Percentiles rank a stretch among this genome's conserved stretches.
Evolutionary conservation across 1,139 yeast genomes (phyloP).

Genomic region (Geotrichum fermentans): DNA sequence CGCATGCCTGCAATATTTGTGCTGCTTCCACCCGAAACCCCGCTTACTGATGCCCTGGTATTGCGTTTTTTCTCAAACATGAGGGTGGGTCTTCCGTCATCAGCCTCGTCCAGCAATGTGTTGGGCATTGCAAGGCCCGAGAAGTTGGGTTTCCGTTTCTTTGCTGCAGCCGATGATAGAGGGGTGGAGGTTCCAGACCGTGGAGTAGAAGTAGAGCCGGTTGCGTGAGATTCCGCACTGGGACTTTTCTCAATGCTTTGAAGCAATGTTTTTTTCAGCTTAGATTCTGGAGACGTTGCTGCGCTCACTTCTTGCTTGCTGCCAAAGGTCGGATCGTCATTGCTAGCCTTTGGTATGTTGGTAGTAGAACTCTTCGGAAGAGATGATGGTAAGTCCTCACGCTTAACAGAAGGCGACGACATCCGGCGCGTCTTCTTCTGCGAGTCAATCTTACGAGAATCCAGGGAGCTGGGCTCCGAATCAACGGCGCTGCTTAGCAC

Average conservation of each 20-base stretch:
- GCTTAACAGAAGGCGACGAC: neutral
- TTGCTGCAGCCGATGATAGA: slow-evolving; percentile 13
- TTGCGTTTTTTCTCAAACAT: slow-evolving; percentile 40
- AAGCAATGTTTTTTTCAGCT: neutral
- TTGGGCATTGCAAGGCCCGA: slow-evolving; percentile 75
- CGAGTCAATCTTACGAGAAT: neutral
- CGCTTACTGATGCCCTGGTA: neutral
- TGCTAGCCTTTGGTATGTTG: neutral
- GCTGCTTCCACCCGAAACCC: slow-evolving; percentile 5
- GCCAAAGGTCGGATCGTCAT: neutral
- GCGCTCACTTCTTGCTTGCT: neutral
- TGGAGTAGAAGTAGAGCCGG: neutral
- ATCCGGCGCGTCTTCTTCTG: neutral
- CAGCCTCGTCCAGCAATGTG: slow-evolving; percentile 62
- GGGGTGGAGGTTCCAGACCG: slow-evolving; percentile 10
- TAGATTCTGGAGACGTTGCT: neutral
- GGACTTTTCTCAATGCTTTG: neutral
- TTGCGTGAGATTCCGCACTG: neutral
- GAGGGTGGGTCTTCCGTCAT: slow-evolving; percentile 47
- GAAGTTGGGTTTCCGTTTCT: slow-evolving; percentile 52
- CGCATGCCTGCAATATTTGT: slow-evolving; percentile 14
- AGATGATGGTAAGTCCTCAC: neutral
- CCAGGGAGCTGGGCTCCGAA: slow-evolving; percentile 11
- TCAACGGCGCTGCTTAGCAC: slow-evolving; percentile 4
- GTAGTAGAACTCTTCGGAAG: neutral